Conservation (phyloP, 805 yeast species). For the Limtongia smithiae region DNA sequence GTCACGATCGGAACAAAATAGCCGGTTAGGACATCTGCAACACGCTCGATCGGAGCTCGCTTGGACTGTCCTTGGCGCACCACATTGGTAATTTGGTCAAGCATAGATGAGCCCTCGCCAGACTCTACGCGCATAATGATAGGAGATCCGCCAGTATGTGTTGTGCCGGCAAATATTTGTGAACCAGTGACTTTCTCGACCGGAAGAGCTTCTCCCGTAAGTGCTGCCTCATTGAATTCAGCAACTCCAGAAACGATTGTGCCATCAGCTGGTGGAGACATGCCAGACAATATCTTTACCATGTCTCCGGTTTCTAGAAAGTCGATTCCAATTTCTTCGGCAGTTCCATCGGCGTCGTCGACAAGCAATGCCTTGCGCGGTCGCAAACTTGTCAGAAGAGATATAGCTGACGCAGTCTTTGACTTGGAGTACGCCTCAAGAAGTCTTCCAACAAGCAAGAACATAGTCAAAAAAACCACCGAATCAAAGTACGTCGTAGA, state of each 20-base stretch:
- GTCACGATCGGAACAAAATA: conserved; percentile 70
- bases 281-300: conserved; percentile 43
- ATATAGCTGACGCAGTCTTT: conserved; percentile 63
- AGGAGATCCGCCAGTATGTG: conserved; percentile 56
- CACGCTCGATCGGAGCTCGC: conserved; percentile 68
- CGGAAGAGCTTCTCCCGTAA: conserved; percentile 79
- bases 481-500: conserved; percentile 74
- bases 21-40: conserved; percentile 66
- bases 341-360: conserved; percentile 30
- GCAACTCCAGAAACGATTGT: conserved; percentile 65
- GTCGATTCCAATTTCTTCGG: conserved; percentile 34
- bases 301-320: conserved; percentile 84
- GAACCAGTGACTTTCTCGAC: conserved; percentile 58
- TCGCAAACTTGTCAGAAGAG: conserved; percentile 51
- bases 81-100: conserved; percentile 65
- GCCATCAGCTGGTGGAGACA: conserved; percentile 68
- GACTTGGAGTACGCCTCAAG: conserved; percentile 64
- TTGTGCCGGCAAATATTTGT: conserved; percentile 68
- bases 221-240: conserved; percentile 82
- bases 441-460: conserved; percentile 65
- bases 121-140: conserved; percentile 55
- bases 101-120: conserved; percentile 58
- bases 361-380: conserved; percentile 49
- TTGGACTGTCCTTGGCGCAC: conserved; percentile 71
- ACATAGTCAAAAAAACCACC: conserved; percentile 70